A percentile compares a stretch with the other conserved stretches of the same genome.
These are phyloP conservation scores for Dorcoceras hygrometricum DNA, from an alignment of 257 asterid genomes.

Conservation along the genomic window DNA sequence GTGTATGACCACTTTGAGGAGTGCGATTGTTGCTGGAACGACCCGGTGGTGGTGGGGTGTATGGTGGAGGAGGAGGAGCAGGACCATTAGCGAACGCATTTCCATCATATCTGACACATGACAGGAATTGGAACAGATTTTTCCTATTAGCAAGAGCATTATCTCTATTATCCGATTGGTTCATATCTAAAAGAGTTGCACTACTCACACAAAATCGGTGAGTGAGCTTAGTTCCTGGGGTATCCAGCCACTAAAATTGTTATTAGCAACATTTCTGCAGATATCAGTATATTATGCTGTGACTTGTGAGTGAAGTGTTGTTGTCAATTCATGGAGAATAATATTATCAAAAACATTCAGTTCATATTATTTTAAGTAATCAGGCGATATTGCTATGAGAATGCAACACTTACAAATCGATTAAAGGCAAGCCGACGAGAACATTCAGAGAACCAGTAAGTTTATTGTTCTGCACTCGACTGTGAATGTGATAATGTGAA, in stretches of 20 bases:
- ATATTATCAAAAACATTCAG: constrained; percentile 16
- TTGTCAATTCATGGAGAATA: too few relatives aligned
- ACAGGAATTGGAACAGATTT: constrained; percentile 19
- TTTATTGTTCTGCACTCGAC: constrained; percentile 73
- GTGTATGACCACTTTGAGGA: constrained; percentile 48
- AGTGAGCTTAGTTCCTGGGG: constrained; percentile 69
- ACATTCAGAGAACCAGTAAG: constrained; percentile 74
- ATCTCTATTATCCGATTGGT: not conserved
- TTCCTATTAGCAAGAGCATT: constrained; percentile 19
- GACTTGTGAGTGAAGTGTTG: too few relatives aligned
- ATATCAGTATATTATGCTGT: constrained; percentile 17
- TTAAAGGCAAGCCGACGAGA: constrained; percentile 72
- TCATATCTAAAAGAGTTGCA: constrained; percentile 16
- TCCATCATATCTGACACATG: constrained; percentile 63
- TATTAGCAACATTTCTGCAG: constrained; percentile 90
- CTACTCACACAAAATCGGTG: constrained; percentile 76
- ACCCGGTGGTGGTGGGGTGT: constrained; percentile 84
- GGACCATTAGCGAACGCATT: constrained; percentile 79
- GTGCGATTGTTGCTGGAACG: constrained; percentile 37
- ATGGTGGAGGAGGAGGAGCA: constrained; percentile 95
- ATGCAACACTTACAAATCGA: constrained; percentile 61
- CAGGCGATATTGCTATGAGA: constrained; percentile 4
- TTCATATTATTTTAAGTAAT: constrained; percentile 8
- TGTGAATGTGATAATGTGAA: constrained; percentile 36
- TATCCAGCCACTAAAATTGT: constrained; percentile 87